These are phyloP conservation scores for Chrysanthemum seticuspe DNA, from an alignment of 129 eudicot species.

Conservation along the genomic window DNA sequence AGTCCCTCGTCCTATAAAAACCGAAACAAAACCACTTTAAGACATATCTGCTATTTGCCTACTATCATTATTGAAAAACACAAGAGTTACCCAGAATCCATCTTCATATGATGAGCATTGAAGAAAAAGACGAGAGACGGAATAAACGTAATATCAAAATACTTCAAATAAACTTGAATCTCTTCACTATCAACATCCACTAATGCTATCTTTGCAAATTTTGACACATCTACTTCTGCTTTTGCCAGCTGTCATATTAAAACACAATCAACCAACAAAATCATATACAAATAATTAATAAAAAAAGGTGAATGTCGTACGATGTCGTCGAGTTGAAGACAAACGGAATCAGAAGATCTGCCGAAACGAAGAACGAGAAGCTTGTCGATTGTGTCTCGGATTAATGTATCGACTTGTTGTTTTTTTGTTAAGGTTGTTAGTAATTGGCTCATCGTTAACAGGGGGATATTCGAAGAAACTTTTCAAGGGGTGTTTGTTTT, in stretches of 20 bases:
- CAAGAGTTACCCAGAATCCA: constrained; percentile 74
- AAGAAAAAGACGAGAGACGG: constrained; percentile 91
- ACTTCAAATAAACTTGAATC: constrained; percentile 76
- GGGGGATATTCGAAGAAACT: no score
- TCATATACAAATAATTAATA: background rate
- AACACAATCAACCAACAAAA: background rate
- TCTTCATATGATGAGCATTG: constrained; percentile 99
- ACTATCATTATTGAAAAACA: no score
- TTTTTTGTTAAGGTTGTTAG: constrained; percentile 63
- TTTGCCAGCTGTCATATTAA: constrained; percentile 60
- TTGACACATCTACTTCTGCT: constrained; percentile 85
- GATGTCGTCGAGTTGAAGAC: constrained; percentile 93
- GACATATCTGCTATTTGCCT: no score
- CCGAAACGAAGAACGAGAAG: constrained; percentile 97
- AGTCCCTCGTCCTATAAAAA: no score
- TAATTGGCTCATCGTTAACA: constrained; percentile 41
- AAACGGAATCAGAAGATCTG: constrained; percentile 69
- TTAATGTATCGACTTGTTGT: constrained; percentile 67
- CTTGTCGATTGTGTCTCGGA: constrained; percentile 91
- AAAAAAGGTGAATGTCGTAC: constrained; percentile 34
- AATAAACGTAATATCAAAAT: constrained; percentile 78
- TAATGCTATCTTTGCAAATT: constrained; percentile 69
- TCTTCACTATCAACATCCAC: constrained; percentile 87
- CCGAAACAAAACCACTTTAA: no score
- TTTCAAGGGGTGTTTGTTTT: no score